These are phyloP conservation scores for Epichloe brachyelytri DNA, from an alignment of 2,329 filamentous ascomycete species.

Conservation along the genomic window DNA sequence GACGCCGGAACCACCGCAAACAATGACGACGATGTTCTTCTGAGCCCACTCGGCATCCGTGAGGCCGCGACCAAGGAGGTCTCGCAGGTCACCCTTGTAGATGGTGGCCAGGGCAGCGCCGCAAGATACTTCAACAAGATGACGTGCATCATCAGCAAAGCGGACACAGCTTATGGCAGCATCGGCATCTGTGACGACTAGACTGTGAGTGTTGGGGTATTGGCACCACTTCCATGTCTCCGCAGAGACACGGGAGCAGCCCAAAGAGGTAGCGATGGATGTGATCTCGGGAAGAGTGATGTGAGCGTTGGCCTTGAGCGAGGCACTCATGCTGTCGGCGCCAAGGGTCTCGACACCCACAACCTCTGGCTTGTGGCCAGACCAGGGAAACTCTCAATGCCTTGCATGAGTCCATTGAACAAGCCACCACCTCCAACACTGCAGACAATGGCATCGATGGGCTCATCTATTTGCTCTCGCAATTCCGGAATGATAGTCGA, in stretches of 20 bases:
- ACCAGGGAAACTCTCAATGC: slow-evolving; percentile 38
- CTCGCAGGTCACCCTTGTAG: slow-evolving; percentile 51
- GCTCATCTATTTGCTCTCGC: slow-evolving; percentile 25
- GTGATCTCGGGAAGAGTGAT: slow-evolving; percentile 59
- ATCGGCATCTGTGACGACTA: slow-evolving; percentile 41
- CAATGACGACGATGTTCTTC: slow-evolving; percentile 68
- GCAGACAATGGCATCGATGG: slow-evolving; percentile 60
- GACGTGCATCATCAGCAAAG: slow-evolving; percentile 68
- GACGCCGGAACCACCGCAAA: slow-evolving; percentile 69
- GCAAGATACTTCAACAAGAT: slow-evolving; percentile 76
- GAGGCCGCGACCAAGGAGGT: slow-evolving; percentile 40
- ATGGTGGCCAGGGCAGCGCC: slow-evolving; percentile 63
- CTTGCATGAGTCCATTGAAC: slow-evolving; percentile 62
- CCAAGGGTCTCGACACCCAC: slow-evolving; percentile 66
- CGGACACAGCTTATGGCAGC: slow-evolving; percentile 65
- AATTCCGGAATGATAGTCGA: slow-evolving; percentile 43
- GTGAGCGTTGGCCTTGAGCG: slow-evolving; percentile 41
- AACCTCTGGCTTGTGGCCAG: slow-evolving; percentile 32
- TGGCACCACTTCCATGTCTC: slow-evolving; percentile 53
- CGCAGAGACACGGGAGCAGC: slow-evolving; percentile 57
- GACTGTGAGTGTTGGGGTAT: slow-evolving; percentile 23
- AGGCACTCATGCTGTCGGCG: slow-evolving; percentile 55
- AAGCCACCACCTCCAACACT: slow-evolving; percentile 72
- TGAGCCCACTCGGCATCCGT: slow-evolving; percentile 45
- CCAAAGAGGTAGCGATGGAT: slow-evolving; percentile 61